These are phyloP conservation scores for Lachnellula cervina DNA, from an alignment of 2,329 filamentous ascomycete genomes.

Conservation along the genomic window DNA sequence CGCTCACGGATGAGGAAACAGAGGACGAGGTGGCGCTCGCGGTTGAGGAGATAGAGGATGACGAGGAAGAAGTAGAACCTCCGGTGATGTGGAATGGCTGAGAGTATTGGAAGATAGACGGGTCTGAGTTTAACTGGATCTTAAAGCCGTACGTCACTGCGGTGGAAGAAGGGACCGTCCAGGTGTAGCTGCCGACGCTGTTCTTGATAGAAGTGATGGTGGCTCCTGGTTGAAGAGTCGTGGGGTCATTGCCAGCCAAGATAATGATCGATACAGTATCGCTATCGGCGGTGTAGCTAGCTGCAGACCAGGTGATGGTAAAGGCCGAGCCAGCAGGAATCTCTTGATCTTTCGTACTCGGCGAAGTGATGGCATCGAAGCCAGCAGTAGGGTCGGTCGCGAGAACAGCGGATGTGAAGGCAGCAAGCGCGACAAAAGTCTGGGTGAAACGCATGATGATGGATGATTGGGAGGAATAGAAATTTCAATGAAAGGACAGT, in stretches of 20 bases:
- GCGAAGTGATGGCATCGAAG: conserved; percentile 51
- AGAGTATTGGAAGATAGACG: conserved; percentile 56
- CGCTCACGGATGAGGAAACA: conserved; percentile 1
- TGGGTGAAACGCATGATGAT: conserved; percentile 28
- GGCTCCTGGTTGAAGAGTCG: conserved; percentile 36
- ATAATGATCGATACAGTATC: conserved; percentile 48
- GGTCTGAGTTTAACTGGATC: conserved; percentile 46
- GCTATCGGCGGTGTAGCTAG: conserved; percentile 34
- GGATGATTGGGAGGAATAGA: conserved; percentile 6
- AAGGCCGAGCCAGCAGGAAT: conserved; percentile 43
- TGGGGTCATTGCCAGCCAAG: conserved; percentile 46
- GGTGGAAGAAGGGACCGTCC: conserved; percentile 44
- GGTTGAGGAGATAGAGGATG: conserved; percentile 3
- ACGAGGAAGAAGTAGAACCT: conserved; percentile 4
- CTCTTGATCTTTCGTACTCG: conserved; percentile 36
- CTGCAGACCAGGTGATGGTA: conserved; percentile 44
- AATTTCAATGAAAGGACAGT: conserved; percentile 26
- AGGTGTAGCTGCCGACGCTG: conserved; percentile 41
- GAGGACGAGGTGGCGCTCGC: conserved; percentile 1
- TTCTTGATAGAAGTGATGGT: conserved; percentile 36
- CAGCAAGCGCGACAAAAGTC: conserved; percentile 24
- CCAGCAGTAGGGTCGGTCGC: conserved; percentile 45
- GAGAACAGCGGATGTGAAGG: conserved; percentile 30
- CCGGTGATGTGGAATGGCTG: conserved; percentile 46
- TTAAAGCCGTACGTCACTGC: conserved; percentile 52